Evolutionary conservation across 176 grass and related monocot species (phyloP), one percentile per base, ranked within the genome.

Genomic region (Eragrostis nindensis): DNA sequence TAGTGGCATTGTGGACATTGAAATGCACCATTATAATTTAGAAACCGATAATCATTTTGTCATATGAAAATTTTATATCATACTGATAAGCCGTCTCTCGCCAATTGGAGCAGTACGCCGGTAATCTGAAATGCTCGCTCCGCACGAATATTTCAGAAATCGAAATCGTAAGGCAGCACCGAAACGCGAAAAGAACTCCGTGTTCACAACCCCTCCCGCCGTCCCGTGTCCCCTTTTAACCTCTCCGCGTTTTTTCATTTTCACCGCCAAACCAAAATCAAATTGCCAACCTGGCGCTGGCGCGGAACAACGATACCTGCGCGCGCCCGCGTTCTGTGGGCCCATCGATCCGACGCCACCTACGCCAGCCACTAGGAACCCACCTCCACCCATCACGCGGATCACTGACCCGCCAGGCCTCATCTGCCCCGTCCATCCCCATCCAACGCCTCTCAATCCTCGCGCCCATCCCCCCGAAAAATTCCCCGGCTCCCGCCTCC

Each of bases 401-500:
- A 80, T 80, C 69, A 6, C 15, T 0, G 1, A 0, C 10, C 19
- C 25, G 1, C 5, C 4, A 8, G 0, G n/a, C 19, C 60, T 10
- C 68, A 86, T 68, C 77, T 0, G 0, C 10, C 9, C 49, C 49
- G 61, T 80, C 41, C 62, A 46, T 60, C 3, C 1, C 5, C 47
- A 80, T 86, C 62, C 77, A 65, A 86, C 77, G 60, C 8, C 38
- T 12, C 57, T 17, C n/a, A 18, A 1, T 50, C 29, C 53, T 11
- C 40, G 19, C n/a, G 5, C 62, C 39, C 50, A 14, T 9, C 14
- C 1, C 57, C 59, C 1, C 26, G 2, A 9, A 68, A 74, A 49
- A 15, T 13, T 38, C 7, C 56, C 1, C 19, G 2, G 3, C 59
- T 80, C 76, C 67, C 60, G 25, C 60, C 26, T 32, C 44, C 9